Percentiles rank a stretch among this genome's conserved stretches.
phyloP scores from a whole-genome alignment of 2,329 filamentous ascomycete genomes.

The Diaporthe humulicola region DNA sequence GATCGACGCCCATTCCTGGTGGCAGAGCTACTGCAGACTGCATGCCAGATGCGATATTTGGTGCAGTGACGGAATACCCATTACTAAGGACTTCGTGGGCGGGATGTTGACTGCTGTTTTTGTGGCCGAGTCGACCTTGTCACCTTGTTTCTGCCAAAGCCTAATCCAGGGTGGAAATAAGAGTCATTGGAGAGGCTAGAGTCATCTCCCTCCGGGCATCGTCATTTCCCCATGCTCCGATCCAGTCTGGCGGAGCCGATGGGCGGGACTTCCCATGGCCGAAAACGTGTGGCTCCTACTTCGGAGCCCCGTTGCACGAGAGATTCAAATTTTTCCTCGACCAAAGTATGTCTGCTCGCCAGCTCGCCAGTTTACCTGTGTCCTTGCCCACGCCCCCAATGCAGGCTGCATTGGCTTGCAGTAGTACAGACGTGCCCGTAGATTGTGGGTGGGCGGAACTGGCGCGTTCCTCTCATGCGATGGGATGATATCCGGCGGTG shows the following conservation, averaged over 20 bases:
- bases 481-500: not conserved
- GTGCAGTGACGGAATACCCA: not conserved
- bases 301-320: constrained; percentile 20
- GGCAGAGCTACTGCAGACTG: not conserved
- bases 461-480: constrained; percentile 2
- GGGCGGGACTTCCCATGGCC: constrained; percentile 18
- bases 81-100: not conserved
- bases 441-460: not conserved
- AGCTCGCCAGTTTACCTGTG: not conserved
- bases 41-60: constrained; percentile 3
- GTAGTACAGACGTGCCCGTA: not conserved
- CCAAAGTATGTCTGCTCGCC: constrained; percentile 4
- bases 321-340: constrained; percentile 11
- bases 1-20: constrained; percentile 21
- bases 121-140: not conserved
- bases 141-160: not conserved
- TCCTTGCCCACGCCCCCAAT: not conserved
- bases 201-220: constrained; percentile 14
- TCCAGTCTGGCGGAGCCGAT: constrained; percentile 33
- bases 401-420: constrained; percentile 22
- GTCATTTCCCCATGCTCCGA: constrained; percentile 35
- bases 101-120: not conserved
- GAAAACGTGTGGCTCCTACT: constrained; percentile 20
- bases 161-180: constrained; percentile 1
- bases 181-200: constrained; percentile 28